A percentile compares a stretch with the other conserved stretches of the same genome.
Evolutionary conservation across 2,329 filamentous ascomycete species (phyloP).

Genomic region (Aspergillus aculeatinus): DNA sequence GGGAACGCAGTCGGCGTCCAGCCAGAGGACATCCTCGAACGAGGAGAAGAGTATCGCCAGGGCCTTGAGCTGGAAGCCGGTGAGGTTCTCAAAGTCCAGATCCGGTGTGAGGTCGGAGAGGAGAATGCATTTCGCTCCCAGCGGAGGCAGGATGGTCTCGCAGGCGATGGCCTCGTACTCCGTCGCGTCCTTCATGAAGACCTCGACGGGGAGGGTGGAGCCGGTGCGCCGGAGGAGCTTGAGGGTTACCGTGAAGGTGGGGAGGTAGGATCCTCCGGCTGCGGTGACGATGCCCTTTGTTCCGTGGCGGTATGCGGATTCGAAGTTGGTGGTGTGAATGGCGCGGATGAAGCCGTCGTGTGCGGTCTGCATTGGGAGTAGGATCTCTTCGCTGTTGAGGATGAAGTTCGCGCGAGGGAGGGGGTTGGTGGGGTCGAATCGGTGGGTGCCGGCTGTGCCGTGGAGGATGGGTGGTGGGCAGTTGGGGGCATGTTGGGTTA

Average conservation of each 20-base stretch:
- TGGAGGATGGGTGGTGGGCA: background rate
- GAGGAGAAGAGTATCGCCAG: constrained; percentile 56
- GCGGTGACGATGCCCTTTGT: constrained; percentile 20
- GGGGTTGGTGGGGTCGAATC: background rate
- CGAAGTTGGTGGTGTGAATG: constrained; percentile 1
- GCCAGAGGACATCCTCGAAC: constrained; percentile 56
- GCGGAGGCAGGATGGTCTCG: constrained; percentile 32
- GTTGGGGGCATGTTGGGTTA: background rate
- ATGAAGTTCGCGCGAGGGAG: background rate
- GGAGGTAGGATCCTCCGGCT: constrained; percentile 24
- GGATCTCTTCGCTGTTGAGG: background rate
- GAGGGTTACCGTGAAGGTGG: constrained; percentile 47
- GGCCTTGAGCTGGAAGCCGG: constrained; percentile 53
- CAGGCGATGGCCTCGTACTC: constrained; percentile 39
- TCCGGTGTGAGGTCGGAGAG: constrained; percentile 32
- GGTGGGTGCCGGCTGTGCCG: background rate
- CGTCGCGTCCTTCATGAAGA: constrained; percentile 31
- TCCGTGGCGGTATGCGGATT: constrained; percentile 27
- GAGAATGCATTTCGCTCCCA: constrained; percentile 39
- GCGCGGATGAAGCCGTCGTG: background rate
- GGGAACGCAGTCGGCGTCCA: constrained; percentile 57
- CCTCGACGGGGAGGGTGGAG: constrained; percentile 47
- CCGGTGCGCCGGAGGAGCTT: constrained; percentile 50
- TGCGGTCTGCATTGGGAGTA: background rate
- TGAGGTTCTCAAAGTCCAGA: constrained; percentile 12